Evolutionary conservation across 73 alveolate species (phyloP).

Genomic region (Symbiodinium pilosum): DNA sequence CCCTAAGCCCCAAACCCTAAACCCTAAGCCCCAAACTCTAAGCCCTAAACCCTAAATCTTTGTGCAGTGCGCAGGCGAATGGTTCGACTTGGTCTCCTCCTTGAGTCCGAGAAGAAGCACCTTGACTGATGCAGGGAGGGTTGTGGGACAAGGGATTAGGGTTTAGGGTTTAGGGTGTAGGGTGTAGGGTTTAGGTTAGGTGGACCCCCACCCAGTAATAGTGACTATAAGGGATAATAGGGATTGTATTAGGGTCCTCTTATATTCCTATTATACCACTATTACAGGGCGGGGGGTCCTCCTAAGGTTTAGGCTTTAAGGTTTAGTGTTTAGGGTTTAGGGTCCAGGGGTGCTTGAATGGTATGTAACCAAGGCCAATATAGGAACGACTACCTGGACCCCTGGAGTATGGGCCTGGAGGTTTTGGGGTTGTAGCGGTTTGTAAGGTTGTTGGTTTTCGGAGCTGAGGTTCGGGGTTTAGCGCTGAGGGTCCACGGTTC

Average conservation of each 20-base stretch:
- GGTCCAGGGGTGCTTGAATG: too few relatives aligned
- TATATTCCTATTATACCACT: too few relatives aligned
- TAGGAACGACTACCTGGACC: too few relatives aligned
- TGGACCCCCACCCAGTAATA: background rate
- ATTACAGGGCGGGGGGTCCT: too few relatives aligned
- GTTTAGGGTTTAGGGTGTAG: background rate
- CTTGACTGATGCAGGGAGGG: background rate
- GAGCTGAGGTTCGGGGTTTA: background rate
- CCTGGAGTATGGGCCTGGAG: too few relatives aligned
- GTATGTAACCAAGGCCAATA: too few relatives aligned
- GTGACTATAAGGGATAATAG: background rate
- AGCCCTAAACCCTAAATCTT: background rate
- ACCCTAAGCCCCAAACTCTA: background rate
- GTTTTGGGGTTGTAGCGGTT: background rate
- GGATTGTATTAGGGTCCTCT: too few relatives aligned
- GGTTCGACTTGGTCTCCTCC: too few relatives aligned
- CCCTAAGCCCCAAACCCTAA: background rate
- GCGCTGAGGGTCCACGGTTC: background rate
- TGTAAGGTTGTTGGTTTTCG: background rate
- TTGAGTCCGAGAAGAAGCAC: background rate
- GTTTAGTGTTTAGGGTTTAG: too few relatives aligned
- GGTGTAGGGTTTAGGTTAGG: background rate
- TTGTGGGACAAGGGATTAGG: background rate
- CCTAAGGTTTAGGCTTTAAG: too few relatives aligned
- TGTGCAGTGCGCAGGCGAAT: too few relatives aligned